A percentile compares a stretch with the other conserved stretches of the same genome.
Conservation (phyloP, 169 alveolate species). For the Cryptosporidium muris region DNA sequence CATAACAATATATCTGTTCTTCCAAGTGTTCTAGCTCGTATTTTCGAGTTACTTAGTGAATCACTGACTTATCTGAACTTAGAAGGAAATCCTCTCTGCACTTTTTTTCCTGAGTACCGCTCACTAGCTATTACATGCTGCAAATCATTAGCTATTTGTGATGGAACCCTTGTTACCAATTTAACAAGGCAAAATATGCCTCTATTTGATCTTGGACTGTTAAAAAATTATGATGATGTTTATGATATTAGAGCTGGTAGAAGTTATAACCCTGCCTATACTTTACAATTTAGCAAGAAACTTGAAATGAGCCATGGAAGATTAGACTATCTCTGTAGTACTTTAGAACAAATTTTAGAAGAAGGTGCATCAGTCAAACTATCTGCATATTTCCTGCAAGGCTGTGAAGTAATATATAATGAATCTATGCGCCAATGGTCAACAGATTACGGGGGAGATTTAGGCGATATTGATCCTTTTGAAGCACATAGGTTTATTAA, state of each 20-base stretch:
- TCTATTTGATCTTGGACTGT: conserved; percentile 11
- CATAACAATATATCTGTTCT: conserved; percentile 14
- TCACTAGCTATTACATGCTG: conserved; percentile 31
- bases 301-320: conserved; percentile 23
- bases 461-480: conserved; percentile 45
- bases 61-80: conserved; percentile 15
- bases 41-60: conserved; percentile 6
- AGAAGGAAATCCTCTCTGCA: conserved; percentile 50
- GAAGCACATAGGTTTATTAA: conserved; percentile 58
- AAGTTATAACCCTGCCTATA: conserved; percentile 45
- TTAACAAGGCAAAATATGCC: conserved; percentile 14
- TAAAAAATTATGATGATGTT: conserved; percentile 54
- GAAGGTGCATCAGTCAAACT: conserved; percentile 42
- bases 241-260: conserved; percentile 45
- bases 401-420: conserved; percentile 46
- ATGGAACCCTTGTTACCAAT: conserved; percentile 21
- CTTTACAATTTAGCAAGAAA: background rate
- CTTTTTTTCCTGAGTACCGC: conserved; percentile 47
- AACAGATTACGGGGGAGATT: conserved; percentile 57
- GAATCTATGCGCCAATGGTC: conserved; percentile 69
- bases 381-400: conserved; percentile 46
- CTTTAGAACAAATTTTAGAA: conserved; percentile 34
- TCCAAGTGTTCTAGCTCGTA: conserved; percentile 37
- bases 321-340: conserved; percentile 20
- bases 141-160: conserved; percentile 4